Evolutionary conservation across 345 rosid species (phyloP).

Genomic region (Aquilaria yunnanensis): DNA sequence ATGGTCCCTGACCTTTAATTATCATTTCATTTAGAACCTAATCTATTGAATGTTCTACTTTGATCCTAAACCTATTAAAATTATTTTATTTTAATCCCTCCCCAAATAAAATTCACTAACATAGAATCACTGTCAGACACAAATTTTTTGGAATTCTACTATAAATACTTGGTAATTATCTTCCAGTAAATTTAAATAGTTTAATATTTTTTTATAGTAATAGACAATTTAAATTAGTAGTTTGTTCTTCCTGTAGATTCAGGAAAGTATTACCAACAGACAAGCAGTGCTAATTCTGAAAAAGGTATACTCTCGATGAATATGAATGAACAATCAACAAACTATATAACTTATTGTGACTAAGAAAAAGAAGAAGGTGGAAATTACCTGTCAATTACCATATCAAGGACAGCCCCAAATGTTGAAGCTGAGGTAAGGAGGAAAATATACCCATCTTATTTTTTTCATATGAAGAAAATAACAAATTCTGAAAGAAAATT

Average conservation of each 20-base stretch:
- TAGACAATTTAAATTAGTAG: too few species aligned
- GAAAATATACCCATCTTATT: slow-evolving; percentile 1
- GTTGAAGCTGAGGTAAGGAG: slow-evolving; percentile 63
- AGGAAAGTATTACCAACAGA: slow-evolving; percentile 83
- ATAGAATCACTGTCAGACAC: too few species aligned
- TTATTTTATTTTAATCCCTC: too few species aligned
- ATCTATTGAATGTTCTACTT: too few species aligned
- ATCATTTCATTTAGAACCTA: too few species aligned
- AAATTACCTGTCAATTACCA: slow-evolving; percentile 88
- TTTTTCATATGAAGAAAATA: slow-evolving; percentile 5
- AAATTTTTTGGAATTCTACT: too few species aligned
- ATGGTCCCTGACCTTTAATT: too few species aligned
- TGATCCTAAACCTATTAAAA: too few species aligned
- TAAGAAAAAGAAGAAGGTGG: not conserved
- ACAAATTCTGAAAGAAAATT: slow-evolving; percentile 9
- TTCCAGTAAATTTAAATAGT: too few species aligned
- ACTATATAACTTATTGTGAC: not conserved
- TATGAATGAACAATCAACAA: slow-evolving; percentile 6
- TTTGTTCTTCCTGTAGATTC: slow-evolving; percentile 35
- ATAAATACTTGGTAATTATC: too few species aligned
- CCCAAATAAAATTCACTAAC: too few species aligned
- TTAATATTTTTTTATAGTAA: too few species aligned
- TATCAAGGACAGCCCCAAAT: slow-evolving; percentile 95
- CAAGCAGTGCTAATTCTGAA: slow-evolving; percentile 96
- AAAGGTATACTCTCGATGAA: slow-evolving; percentile 12